Evolutionary conservation across 176 grass and related monocot species (phyloP).

Genomic region (Chrysopogon serrulatus): DNA sequence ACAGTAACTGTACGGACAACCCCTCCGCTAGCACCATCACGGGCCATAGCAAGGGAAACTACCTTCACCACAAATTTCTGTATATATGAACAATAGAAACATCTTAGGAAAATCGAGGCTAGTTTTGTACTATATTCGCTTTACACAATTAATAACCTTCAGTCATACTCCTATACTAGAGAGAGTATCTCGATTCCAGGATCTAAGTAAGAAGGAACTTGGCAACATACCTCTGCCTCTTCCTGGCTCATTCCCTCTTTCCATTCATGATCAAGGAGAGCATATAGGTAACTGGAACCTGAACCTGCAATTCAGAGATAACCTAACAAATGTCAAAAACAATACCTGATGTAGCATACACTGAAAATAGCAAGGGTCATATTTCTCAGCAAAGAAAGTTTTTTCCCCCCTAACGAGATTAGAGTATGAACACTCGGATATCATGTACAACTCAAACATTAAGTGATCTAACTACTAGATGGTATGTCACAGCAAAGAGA

Average conservation of each 20-base stretch:
- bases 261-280: slow-evolving; percentile 92
- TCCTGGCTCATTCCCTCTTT: slow-evolving; percentile 89
- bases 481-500: not conserved
- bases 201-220: not conserved
- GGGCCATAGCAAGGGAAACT: slow-evolving; percentile 85
- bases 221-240: slow-evolving; percentile 75
- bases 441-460: not conserved
- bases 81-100: not conserved
- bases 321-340: not conserved
- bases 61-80: slow-evolving; percentile 94
- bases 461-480: not conserved
- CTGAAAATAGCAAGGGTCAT: not conserved
- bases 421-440: not conserved
- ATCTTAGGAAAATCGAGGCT: slow-evolving; percentile 15
- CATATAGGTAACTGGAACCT: slow-evolving; percentile 89
- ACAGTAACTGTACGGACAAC: slow-evolving; percentile 71
- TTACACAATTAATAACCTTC: not conserved
- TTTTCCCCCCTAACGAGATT: not conserved
- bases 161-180: not conserved
- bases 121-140: not conserved
- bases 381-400: not conserved
- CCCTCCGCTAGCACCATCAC: slow-evolving; percentile 90
- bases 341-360: not conserved
- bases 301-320: slow-evolving; percentile 51
- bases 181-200: not conserved